Evolutionary conservation across 495 filamentous ascomycete genomes (phyloP).

Genomic region (Aspergillus incahuasiensis): DNA sequence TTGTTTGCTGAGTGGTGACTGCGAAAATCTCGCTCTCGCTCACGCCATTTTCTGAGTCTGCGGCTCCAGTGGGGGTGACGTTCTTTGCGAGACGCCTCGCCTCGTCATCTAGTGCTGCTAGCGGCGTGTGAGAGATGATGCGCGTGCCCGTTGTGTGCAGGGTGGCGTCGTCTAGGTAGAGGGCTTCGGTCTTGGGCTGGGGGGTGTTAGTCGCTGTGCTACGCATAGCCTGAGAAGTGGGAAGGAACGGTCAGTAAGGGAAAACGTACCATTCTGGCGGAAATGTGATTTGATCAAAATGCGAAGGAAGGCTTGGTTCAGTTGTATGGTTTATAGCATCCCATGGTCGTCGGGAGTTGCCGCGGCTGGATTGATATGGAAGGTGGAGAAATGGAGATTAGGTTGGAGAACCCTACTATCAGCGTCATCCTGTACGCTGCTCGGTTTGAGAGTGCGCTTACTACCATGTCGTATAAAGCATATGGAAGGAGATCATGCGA

Average conservation of each 20-base stretch:
- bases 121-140: conserved; percentile 41
- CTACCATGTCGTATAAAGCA: neutral
- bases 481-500: too few species aligned
- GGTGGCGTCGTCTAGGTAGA: conserved; percentile 53
- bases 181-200: conserved; percentile 21
- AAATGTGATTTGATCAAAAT: too few species aligned
- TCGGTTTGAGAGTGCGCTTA: too few species aligned
- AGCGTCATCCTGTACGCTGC: neutral
- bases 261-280: too few species aligned
- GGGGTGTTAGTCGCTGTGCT: neutral
- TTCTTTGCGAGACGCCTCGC: conserved; percentile 32
- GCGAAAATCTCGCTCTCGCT: conserved; percentile 23
- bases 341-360: too few species aligned
- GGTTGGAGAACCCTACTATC: neutral
- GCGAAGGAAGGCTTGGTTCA: too few species aligned
- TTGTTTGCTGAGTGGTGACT: conserved; percentile 51
- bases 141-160: conserved; percentile 42
- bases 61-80: conserved; percentile 2
- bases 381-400: neutral
- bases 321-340: too few species aligned
- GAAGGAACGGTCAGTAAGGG: too few species aligned
- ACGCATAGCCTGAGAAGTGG: too few species aligned
- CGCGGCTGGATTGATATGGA: neutral
- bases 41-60: too few species aligned
- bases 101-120: conserved; percentile 43